Evolutionary conservation across 1,139 yeast genomes (phyloP).

Genomic region (Dujonia santamariae): DNA sequence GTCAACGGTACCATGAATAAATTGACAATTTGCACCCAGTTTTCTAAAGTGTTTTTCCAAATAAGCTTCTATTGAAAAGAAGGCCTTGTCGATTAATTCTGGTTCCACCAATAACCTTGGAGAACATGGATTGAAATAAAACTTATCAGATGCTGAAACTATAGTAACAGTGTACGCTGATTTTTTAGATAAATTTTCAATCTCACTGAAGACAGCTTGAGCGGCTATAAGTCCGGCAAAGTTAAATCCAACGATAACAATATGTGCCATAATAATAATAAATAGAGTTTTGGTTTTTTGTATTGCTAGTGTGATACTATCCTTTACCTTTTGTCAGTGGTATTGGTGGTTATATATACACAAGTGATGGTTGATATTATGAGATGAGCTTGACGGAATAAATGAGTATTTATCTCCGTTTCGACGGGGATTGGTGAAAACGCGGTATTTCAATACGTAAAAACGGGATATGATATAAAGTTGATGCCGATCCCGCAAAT

Average conservation of each 20-base stretch:
- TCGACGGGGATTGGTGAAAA: too few species aligned
- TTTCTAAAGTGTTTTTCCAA: conserved; percentile 17
- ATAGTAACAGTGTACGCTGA: conserved; percentile 17
- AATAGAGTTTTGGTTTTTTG: too few species aligned
- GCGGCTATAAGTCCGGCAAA: conserved; percentile 29
- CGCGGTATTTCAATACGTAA: too few species aligned
- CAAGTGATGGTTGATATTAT: too few species aligned
- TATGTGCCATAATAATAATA: too few species aligned
- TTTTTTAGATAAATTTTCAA: conserved; percentile 11
- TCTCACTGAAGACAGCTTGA: conserved; percentile 14
- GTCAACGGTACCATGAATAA: conserved; percentile 21
- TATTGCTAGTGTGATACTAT: too few species aligned
- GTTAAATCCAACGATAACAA: conserved; percentile 36
- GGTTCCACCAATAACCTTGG: conserved; percentile 32
- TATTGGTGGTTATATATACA: too few species aligned
- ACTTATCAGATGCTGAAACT: conserved; percentile 18
- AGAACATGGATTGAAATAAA: conserved; percentile 21
- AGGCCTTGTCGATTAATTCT: conserved; percentile 14
- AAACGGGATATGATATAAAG: too few species aligned
- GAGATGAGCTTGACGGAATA: too few species aligned
- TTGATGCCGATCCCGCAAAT: too few species aligned
- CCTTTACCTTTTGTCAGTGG: too few species aligned
- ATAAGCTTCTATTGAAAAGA: conserved; percentile 18
- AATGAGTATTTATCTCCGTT: too few species aligned
- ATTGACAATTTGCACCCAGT: conserved; percentile 13